phyloP scores from a whole-genome alignment of 208 protist genomes.

The Borovskyia barvae region DNA sequence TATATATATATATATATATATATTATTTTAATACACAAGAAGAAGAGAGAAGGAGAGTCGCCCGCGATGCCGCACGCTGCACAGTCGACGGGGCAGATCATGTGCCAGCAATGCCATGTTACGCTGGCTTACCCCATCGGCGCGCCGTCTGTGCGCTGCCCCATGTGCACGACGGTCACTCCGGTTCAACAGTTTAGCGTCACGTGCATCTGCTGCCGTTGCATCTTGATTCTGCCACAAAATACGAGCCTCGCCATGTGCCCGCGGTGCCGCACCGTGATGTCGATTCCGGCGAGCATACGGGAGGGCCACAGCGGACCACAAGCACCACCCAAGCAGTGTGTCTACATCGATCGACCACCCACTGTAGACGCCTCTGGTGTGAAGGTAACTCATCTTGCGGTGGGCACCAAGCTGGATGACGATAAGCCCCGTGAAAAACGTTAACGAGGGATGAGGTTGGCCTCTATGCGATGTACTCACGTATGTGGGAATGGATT shows the following conservation, averaged over 20 bases:
- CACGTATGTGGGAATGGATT: no score
- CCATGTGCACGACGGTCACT: conserved; percentile 80
- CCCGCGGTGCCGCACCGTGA: conserved; percentile 78
- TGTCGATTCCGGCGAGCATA: conserved; percentile 82
- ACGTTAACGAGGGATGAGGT: conserved; percentile 7
- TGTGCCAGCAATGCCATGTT: conserved; percentile 70
- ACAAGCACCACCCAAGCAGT: conserved; percentile 65
- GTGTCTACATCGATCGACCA: conserved; percentile 79
- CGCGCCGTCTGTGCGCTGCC: conserved; percentile 78
- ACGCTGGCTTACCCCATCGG: conserved; percentile 85
- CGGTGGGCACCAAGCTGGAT: conserved; percentile 76
- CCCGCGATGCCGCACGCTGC: conserved; percentile 47
- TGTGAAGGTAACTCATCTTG: conserved; percentile 41
- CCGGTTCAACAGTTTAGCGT: conserved; percentile 82
- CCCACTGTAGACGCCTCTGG: conserved; percentile 45
- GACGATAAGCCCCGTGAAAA: conserved; percentile 32
- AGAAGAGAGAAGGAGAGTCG: background rate
- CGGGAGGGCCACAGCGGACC: conserved; percentile 59
- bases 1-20: background rate
- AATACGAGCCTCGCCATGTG: conserved; percentile 88
- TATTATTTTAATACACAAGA: background rate
- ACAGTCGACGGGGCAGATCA: conserved; percentile 78
- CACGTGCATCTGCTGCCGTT: conserved; percentile 77
- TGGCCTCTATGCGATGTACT: no score
- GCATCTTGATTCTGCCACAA: conserved; percentile 79